Evolutionary conservation across 192 early-diverging fungal genomes (phyloP).

Genomic region (Umbelopsis isabellina): DNA sequence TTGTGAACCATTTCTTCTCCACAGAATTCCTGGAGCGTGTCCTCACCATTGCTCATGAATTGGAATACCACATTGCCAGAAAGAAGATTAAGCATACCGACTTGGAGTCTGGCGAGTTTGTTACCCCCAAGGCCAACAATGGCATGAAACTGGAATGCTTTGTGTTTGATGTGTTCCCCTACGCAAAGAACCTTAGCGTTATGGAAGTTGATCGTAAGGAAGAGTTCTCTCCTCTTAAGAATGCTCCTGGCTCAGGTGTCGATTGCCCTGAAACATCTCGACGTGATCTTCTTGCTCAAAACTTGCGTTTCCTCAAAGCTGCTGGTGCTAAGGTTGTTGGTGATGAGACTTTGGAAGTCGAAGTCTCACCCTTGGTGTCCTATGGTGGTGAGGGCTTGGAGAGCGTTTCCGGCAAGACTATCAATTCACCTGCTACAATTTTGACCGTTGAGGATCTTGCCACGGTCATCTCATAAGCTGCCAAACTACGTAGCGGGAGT

Average conservation of each 20-base stretch:
- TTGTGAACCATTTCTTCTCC: conserved; percentile 94
- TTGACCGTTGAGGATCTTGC: conserved; percentile 20
- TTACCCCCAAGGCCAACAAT: conserved; percentile 71
- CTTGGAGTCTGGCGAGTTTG: conserved; percentile 60
- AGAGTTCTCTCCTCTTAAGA: conserved; percentile 95
- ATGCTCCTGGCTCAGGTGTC: conserved; percentile 77
- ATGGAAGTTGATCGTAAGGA: conserved; percentile 82
- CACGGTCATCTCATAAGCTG: conserved; percentile 15
- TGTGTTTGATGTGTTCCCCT: conserved; percentile 94
- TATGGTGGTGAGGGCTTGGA: conserved; percentile 91
- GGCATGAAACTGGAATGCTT: conserved; percentile 95
- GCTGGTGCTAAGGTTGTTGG: conserved; percentile 74
- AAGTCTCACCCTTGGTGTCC: conserved; percentile 80
- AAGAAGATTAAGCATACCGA: conserved; percentile 93
- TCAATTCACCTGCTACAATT: conserved; percentile 28
- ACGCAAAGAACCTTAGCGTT: conserved; percentile 75
- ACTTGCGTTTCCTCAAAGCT: conserved; percentile 70
- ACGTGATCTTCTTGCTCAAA: conserved; percentile 75
- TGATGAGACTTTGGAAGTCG: conserved; percentile 54
- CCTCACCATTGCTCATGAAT: conserved; percentile 64
- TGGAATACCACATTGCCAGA: conserved; percentile 88
- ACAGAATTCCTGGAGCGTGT: conserved; percentile 77
- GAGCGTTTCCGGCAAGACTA: conserved; percentile 59
- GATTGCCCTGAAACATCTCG: conserved; percentile 89
- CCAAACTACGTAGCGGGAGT: background rate